These are phyloP conservation scores for Phytophthora ramorum DNA, from an alignment of 352 stramenopile genomes.

Conservation along the genomic window DNA sequence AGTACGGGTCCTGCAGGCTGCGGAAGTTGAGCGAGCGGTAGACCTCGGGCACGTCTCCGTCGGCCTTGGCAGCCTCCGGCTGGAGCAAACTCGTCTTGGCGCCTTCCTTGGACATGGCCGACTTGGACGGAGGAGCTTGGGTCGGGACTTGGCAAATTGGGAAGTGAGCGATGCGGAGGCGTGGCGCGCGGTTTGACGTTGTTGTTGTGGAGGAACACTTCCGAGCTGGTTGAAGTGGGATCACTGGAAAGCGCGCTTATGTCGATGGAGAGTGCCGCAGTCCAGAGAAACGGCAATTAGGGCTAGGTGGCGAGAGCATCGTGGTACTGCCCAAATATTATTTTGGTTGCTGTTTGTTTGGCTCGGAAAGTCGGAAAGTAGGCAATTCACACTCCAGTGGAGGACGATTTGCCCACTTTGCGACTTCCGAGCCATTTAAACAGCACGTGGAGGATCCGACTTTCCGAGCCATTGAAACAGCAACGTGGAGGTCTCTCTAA, in stretches of 20 bases:
- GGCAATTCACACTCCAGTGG: too few relatives aligned
- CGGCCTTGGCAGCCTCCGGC: slow-evolving; percentile 18
- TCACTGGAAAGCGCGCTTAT: neutral
- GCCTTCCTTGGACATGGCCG: slow-evolving; percentile 5
- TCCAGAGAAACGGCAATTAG: neutral
- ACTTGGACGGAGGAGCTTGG: neutral
- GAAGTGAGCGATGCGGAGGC: slow-evolving; percentile 31
- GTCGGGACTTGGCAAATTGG: slow-evolving; percentile 22
- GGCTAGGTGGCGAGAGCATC: too few relatives aligned
- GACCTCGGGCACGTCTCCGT: slow-evolving; percentile 52
- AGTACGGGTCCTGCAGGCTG: too few relatives aligned
- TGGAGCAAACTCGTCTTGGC: slow-evolving; percentile 26
- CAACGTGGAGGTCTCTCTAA: neutral
- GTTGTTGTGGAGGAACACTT: neutral
- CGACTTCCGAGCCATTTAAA: too few relatives aligned
- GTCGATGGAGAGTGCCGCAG: too few relatives aligned
- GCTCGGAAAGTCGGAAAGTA: too few relatives aligned
- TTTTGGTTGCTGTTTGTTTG: too few relatives aligned
- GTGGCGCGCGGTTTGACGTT: neutral
- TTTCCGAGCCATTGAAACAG: too few relatives aligned
- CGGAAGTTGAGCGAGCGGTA: slow-evolving; percentile 74
- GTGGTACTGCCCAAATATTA: too few relatives aligned
- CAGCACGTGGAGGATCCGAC: too few relatives aligned
- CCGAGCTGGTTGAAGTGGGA: neutral
- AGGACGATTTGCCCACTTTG: too few relatives aligned